phyloP scores from a whole-genome alignment of 305 asterid species.

The Fraxinus velutina region DNA sequence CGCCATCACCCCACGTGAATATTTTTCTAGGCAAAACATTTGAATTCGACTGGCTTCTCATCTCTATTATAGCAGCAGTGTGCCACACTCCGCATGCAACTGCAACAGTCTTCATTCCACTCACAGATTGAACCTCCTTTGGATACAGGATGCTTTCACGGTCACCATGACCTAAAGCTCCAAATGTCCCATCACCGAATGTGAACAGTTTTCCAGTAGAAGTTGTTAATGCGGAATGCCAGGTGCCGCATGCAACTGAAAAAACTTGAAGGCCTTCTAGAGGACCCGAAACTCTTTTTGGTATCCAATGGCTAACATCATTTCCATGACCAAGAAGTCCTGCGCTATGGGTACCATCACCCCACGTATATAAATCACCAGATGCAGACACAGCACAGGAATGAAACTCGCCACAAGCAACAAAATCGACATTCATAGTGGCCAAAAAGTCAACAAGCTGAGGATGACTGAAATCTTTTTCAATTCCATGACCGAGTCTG shows the following conservation, averaged over 20 bases:
- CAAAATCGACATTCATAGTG: conserved; percentile 60
- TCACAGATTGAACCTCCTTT: conserved; percentile 58
- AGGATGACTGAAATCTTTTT: conserved; percentile 67
- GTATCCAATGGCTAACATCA: conserved; percentile 89
- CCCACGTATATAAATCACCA: conserved; percentile 90
- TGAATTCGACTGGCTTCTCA: conserved; percentile 44
- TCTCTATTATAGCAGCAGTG: conserved; percentile 85
- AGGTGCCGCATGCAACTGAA: conserved; percentile 75
- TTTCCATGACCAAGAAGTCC: conserved; percentile 93
- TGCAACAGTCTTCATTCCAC: conserved; percentile 56
- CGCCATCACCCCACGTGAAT: conserved; percentile 97
- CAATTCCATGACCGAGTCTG: conserved; percentile 82
- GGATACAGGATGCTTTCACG: conserved; percentile 54
- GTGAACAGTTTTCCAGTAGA: conserved; percentile 64
- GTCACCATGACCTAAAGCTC: conserved; percentile 83
- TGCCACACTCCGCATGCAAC: conserved; percentile 87
- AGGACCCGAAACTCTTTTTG: conserved; percentile 69
- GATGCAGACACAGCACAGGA: conserved; percentile 72
- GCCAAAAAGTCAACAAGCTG: conserved; percentile 61
- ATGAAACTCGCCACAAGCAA: conserved; percentile 86
- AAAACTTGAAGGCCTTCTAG: conserved; percentile 81
- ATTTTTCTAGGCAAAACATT: conserved; percentile 56
- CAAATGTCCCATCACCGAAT: conserved; percentile 85
- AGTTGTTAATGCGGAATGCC: conserved; percentile 88
- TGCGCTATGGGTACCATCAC: conserved; percentile 73